phyloP scores from a whole-genome alignment of 306 rosid species.

The Corylus avellana region DNA sequence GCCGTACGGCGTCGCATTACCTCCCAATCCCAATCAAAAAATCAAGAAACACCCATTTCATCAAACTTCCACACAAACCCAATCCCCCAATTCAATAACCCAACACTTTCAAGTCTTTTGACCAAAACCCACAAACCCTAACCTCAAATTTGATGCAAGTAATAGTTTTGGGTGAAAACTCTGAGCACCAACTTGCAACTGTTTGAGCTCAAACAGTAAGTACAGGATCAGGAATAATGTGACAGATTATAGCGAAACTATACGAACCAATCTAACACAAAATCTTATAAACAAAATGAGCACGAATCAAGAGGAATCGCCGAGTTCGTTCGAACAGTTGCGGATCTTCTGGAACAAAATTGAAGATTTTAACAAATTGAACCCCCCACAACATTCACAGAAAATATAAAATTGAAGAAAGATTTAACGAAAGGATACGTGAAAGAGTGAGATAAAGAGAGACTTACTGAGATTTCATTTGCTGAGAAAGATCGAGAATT shows the following conservation, averaged over 20 bases:
- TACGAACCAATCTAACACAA: constrained; percentile 7
- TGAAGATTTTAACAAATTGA: background rate
- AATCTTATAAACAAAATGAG: background rate
- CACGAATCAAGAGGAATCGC: constrained; percentile 17
- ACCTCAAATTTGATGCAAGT: background rate
- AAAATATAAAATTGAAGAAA: background rate
- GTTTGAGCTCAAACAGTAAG: background rate
- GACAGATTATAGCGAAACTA: background rate
- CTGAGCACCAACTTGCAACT: background rate
- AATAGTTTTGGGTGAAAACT: background rate
- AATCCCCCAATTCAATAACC: background rate
- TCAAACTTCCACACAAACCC: constrained; percentile 5
- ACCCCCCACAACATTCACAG: background rate
- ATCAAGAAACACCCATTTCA: constrained; percentile 31
- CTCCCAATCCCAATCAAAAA: constrained; percentile 14
- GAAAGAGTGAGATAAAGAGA: background rate
- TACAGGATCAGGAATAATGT: background rate
- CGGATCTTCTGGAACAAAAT: constrained; percentile 4
- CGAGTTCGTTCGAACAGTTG: constrained; percentile 22
- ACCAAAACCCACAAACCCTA: constrained; percentile 6
- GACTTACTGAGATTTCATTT: constrained; percentile 29
- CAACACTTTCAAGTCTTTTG: background rate
- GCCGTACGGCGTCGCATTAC: constrained; percentile 81
- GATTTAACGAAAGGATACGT: background rate
- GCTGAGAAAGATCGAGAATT: constrained; percentile 29